phyloP scores from a whole-genome alignment of 371 early-diverging fungal species.

The Lichtheimia hyalospora region DNA sequence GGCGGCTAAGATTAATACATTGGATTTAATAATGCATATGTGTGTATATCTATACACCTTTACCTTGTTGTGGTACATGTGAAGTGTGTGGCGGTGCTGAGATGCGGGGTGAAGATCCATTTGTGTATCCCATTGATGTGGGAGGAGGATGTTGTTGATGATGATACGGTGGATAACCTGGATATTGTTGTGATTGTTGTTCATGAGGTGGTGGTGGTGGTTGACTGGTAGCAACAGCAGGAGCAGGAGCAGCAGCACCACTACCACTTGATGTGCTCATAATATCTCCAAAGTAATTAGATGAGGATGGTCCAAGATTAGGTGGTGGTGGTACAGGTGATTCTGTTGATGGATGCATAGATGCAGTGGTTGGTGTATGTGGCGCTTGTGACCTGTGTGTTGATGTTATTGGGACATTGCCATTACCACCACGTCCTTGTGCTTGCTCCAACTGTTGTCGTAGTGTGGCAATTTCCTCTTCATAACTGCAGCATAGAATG shows the following conservation, averaged over 20 bases:
- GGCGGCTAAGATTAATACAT: not conserved
- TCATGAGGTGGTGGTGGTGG: conserved; percentile 12
- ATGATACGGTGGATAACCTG: conserved; percentile 10
- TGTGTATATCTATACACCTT: no score
- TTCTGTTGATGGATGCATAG: conserved; percentile 2
- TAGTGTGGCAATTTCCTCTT: conserved; percentile 34
- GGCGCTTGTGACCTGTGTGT: conserved; percentile 7
- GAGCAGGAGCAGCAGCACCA: no score
- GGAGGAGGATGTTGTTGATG: conserved; percentile 8
- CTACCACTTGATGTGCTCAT: conserved; percentile 15
- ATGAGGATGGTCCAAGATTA: conserved; percentile 26
- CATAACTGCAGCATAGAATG: conserved; percentile 17
- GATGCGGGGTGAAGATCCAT: conserved; percentile 13
- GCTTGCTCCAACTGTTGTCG: conserved; percentile 35
- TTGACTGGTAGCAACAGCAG: not conserved
- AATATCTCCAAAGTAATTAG: conserved; percentile 25
- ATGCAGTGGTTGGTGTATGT: conserved; percentile 10
- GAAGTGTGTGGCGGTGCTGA: conserved; percentile 9
- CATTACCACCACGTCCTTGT: conserved; percentile 5
- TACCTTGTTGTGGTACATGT: not conserved
- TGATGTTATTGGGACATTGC: not conserved
- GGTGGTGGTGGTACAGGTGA: conserved; percentile 20
- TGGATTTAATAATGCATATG: not conserved
- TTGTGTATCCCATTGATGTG: conserved; percentile 6
- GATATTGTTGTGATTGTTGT: conserved; percentile 8